Base-by-base conservation (phyloP, 106 monocot species). In the Agapanthus africanus region DNA sequence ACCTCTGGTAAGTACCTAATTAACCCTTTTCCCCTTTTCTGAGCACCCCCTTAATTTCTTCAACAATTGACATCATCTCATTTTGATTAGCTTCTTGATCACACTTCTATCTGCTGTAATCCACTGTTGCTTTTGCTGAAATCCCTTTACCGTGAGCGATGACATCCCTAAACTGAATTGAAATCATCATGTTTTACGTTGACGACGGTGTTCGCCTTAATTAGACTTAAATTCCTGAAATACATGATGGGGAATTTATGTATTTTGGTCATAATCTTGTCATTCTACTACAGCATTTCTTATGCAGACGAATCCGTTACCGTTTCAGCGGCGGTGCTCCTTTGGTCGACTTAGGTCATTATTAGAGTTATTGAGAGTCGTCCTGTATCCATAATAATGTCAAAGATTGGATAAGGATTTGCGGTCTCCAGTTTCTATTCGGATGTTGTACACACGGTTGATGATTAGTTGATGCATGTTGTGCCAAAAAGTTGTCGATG, bases 1-100 rank as follows among this genome's bases (percentile, higher is more conserved):
- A 52, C 65, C 54, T 57, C 72, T 30, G 76, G 83, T 84, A 68
- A 40, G 3, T 10, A 41, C 42, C 18, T 28, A 6, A 4, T 62
- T 31, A 9, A 18, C 6, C 19, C 16, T 9, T 35, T 18, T 27
- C 42, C n/a, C n/a, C n/a, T n/a, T n/a, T n/a, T 15, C 42, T 65
- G n/a, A n/a, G 39, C 15, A 39, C 15, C 5, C 11, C 22, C n/a
- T n/a, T n/a, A n/a, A n/a, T 44, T 40, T 41, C 66, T 42, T 65
- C 13, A 21, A 40, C 10, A 65, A 25, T 65, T 65, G 23, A 65
- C 22, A 40, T 36, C 4, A 7, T n/a, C 27, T 28, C 28, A 37
- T 63, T 3, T 19, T 4, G 37, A 5, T 63, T 23, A 1, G 18
- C 5, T 10, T 34, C 32, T 38, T n/a, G 7, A 37, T 63, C 40